Evolutionary conservation across 768 basidiomycete genomes (phyloP), one percentile per base, ranked within the genome.

Genomic region (Pisolithus orientalis): DNA sequence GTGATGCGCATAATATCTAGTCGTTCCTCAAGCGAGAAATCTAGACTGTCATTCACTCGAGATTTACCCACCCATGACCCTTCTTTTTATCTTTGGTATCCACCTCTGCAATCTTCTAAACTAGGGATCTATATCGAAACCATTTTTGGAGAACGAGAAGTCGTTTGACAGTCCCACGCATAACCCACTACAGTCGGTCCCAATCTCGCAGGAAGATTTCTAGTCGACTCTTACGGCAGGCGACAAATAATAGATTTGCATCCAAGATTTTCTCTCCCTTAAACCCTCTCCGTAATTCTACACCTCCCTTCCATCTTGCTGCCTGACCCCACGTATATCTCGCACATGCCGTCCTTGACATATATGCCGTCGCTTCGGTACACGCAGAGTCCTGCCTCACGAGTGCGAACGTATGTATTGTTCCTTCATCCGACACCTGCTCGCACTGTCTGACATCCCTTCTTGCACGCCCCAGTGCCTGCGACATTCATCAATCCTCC

Each of bases 191-290:
- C 6, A 2, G 37, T 13, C 46, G 31, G 8, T 14, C 9, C 49
- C 52, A 27, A 53, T 53, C 13, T 55, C 67, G 10, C 57, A 13
- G 47, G 49, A 55, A 29, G 62, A 60, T 17, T 60, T 70, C 44
- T 40, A n/a, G 49, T 47, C 61, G 64, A 25, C 51, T 70, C 14
- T 47, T 70, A 42, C 58, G 57, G 27, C 62, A 68, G 42, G 56
- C 59, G 7, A 32, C 44, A 34, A 46, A 54, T 39, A 70, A 66
- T 39, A 64, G 58, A 42, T 21, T 65, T 40, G 53, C 68, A 9
- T 50, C 68, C 1, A 66, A 56, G 57, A 31, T 68, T 21, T 38
- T 63, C 49, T 70, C 68, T 54, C 67, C 67, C 17, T 34, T 68
- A 52, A 68, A 47, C 51, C 67, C 68, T 34, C 66, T 68, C 34